Conservation (phyloP, 2,329 filamentous ascomycete genomes). For the Paecilomyces dactylethromorphus region DNA sequence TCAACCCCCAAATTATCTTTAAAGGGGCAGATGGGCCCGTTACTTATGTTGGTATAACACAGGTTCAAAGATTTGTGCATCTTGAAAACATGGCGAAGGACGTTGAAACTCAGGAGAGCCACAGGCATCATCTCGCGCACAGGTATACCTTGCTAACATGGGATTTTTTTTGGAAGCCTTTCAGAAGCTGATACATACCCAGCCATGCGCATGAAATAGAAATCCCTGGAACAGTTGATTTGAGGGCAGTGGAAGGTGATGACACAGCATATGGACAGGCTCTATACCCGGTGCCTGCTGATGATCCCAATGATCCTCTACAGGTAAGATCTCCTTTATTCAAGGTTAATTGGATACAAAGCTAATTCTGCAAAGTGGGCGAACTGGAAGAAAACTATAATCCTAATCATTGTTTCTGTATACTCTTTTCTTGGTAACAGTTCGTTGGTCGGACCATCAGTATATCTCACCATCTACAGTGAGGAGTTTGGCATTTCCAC, state of each 20-base stretch:
- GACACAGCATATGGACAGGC: conserved; percentile 56
- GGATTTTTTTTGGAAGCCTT: conserved; percentile 4
- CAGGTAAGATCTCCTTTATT: conserved; percentile 27
- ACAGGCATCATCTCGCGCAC: conserved; percentile 5
- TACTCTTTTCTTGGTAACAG: conserved; percentile 57
- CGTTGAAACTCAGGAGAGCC: neutral
- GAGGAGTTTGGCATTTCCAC: conserved; percentile 47
- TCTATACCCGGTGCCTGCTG: conserved; percentile 54
- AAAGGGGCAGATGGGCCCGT: neutral
- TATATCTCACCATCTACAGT: conserved; percentile 52
- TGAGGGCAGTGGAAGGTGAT: conserved; percentile 49
- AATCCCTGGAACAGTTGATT: conserved; percentile 52
- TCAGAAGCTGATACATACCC: neutral
- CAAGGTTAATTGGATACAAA: neutral
- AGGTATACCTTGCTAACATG: conserved; percentile 4
- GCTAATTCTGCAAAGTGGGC: conserved; percentile 39
- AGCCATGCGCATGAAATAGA: conserved; percentile 53
- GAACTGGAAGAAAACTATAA: conserved; percentile 49
- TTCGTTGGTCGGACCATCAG: conserved; percentile 50
- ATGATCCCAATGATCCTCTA: conserved; percentile 56
- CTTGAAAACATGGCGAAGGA: neutral
- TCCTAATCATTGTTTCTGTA: conserved; percentile 47
- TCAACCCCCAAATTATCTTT: neutral
- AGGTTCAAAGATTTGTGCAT: neutral
- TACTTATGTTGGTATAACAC: neutral